Conservation (phyloP, 192 early-diverging fungal genomes). For the Gonapodya sp. region DNA sequence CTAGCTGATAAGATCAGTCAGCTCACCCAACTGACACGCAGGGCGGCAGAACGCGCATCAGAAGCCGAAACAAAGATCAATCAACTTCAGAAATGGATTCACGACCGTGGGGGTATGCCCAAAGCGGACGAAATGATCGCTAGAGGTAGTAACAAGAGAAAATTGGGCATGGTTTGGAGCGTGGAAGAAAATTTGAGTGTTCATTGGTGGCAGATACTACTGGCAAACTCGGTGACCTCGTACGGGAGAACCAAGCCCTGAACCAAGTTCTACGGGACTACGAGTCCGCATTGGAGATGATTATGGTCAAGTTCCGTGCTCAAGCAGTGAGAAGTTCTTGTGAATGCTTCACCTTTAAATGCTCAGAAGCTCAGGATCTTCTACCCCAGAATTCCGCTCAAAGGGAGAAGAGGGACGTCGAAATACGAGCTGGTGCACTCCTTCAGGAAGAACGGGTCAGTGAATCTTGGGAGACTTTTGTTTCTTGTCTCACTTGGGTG, state of each 20-base stretch:
- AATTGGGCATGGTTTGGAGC: too few species aligned
- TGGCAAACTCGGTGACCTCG: background rate
- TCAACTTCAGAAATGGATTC: background rate
- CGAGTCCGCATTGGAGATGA: background rate
- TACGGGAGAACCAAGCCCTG: background rate
- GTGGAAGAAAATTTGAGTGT: too few species aligned
- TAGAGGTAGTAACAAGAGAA: too few species aligned
- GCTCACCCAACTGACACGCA: background rate
- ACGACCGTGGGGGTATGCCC: background rate
- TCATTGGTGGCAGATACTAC: background rate
- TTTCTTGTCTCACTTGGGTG: too few species aligned
- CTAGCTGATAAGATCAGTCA: background rate
- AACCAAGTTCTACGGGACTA: slow-evolving; percentile 5
- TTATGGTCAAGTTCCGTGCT: background rate
- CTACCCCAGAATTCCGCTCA: slow-evolving; percentile 4
- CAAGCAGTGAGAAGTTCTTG: background rate
- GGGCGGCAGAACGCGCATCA: background rate
- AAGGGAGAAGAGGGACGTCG: slow-evolving; percentile 10
- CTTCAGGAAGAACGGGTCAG: slow-evolving; percentile 12
- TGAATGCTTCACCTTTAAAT: too few species aligned
- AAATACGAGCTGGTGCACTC: slow-evolving; percentile 7
- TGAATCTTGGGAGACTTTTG: slow-evolving; percentile 3
- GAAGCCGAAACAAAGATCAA: background rate
- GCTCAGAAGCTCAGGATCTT: too few species aligned
- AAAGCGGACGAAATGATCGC: background rate